Evolutionary conservation across 768 basidiomycete species (phyloP).

Genomic region (Phylloporus sp.): DNA sequence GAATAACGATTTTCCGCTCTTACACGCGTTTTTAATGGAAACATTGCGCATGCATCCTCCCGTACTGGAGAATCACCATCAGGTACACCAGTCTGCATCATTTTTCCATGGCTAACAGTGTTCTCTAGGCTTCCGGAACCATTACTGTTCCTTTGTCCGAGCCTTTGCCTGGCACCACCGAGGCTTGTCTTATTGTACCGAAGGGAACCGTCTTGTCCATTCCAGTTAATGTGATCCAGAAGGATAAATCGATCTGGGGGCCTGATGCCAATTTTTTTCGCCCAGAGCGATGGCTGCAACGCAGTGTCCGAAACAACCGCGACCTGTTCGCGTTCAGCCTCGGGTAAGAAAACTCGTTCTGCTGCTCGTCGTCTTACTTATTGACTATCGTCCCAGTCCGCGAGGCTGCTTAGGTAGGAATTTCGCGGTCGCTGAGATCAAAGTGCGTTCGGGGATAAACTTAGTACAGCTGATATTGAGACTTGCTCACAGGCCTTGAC

Average conservation of each 20-base stretch:
- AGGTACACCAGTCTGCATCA: slow-evolving; percentile 31
- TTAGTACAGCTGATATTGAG: slow-evolving; percentile 20
- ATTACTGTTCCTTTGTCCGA: slow-evolving; percentile 52
- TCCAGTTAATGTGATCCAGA: slow-evolving; percentile 56
- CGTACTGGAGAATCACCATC: slow-evolving; percentile 63
- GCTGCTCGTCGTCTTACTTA: slow-evolving; percentile 2
- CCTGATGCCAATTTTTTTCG: slow-evolving; percentile 52
- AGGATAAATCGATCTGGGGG: slow-evolving; percentile 55
- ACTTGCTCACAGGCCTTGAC: slow-evolving; percentile 34
- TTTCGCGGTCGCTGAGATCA: slow-evolving; percentile 59
- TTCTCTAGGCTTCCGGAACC: slow-evolving; percentile 45
- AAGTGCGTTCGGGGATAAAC: slow-evolving; percentile 34
- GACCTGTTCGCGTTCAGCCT: slow-evolving; percentile 57
- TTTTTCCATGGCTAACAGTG: slow-evolving; percentile 3
- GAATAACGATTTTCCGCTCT: slow-evolving; percentile 45
- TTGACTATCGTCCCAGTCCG: slow-evolving; percentile 38
- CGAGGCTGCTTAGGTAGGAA: slow-evolving; percentile 57
- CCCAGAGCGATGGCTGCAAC: slow-evolving; percentile 60
- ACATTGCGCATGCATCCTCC: slow-evolving; percentile 60
- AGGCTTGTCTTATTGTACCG: slow-evolving; percentile 45
- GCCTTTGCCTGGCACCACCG: slow-evolving; percentile 43
- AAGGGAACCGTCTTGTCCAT: slow-evolving; percentile 54
- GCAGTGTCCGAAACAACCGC: slow-evolving; percentile 34
- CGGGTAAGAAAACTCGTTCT: slow-evolving; percentile 38
- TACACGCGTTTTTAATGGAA: slow-evolving; percentile 62